These are phyloP conservation scores for Verticillium nonalfalfae DNA, from an alignment of 2,329 filamentous ascomycete species.

Conservation along the genomic window DNA sequence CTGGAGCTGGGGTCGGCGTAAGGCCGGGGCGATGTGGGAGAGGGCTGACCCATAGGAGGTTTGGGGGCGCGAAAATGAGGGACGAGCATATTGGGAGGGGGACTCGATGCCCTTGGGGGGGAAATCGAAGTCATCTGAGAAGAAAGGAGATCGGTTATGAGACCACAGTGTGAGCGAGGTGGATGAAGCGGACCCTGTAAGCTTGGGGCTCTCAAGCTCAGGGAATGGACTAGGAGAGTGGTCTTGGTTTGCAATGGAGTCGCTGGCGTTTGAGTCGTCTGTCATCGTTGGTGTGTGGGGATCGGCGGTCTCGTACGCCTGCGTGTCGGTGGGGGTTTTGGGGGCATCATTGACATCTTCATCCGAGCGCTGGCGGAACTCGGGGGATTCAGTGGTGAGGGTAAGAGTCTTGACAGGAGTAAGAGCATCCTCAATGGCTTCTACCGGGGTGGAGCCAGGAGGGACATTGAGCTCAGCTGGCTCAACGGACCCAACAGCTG, in stretches of 20 bases:
- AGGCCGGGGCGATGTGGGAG: neutral
- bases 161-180: neutral
- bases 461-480: neutral
- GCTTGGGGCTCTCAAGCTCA: neutral
- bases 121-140: neutral
- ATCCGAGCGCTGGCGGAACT: neutral
- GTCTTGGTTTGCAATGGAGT: neutral
- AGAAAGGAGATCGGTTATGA: neutral
- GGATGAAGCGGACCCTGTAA: neutral
- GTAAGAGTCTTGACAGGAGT: neutral
- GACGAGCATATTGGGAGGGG: neutral
- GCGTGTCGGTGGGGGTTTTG: neutral
- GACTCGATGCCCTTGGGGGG: neutral
- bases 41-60: neutral
- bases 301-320: neutral
- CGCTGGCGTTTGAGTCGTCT: neutral
- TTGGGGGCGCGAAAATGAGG: neutral
- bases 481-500: neutral
- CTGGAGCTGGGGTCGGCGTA: neutral
- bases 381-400: neutral
- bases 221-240: neutral
- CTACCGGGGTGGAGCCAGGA: neutral
- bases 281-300: constrained; percentile 1
- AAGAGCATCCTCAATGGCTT: neutral
- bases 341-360: neutral